A percentile compares a stretch with the other conserved stretches of the same genome.
Conservation (phyloP, 495 filamentous ascomycete genomes). For the Hapsidospora chrysogenum region DNA sequence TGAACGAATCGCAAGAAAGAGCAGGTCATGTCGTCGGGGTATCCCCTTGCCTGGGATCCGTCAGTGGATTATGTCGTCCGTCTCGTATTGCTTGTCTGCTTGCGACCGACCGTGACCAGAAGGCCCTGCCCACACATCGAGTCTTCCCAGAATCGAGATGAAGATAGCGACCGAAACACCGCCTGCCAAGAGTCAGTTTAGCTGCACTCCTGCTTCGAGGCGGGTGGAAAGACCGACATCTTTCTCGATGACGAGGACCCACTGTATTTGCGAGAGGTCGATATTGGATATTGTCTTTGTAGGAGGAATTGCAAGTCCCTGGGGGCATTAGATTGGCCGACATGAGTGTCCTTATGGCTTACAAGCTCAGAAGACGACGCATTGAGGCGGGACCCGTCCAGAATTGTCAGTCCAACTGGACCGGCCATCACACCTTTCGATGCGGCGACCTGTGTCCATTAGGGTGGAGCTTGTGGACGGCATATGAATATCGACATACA, state of each 20-base stretch:
- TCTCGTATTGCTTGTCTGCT: too few relatives aligned
- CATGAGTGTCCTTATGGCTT: too few relatives aligned
- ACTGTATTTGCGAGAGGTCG: conserved; percentile 35
- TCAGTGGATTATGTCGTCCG: too few relatives aligned
- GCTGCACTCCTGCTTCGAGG: background rate
- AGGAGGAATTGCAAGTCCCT: conserved; percentile 57
- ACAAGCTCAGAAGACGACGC: background rate
- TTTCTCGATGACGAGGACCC: conserved; percentile 85
- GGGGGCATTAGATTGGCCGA: background rate
- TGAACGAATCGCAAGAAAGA: conserved; percentile 43
- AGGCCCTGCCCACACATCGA: conserved; percentile 40
- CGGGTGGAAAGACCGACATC: conserved; percentile 36
- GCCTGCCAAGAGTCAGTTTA: conserved; percentile 35
- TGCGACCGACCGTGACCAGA: conserved; percentile 43
- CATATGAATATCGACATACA: conserved; percentile 18
- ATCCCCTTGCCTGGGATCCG: conserved; percentile 78
- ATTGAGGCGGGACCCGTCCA: conserved; percentile 8
- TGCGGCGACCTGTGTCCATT: conserved; percentile 36
- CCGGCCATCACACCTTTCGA: conserved; percentile 60
- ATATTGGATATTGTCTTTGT: conserved; percentile 33
- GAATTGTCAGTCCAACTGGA: conserved; percentile 15
- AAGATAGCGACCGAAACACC: conserved; percentile 50
- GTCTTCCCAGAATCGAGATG: conserved; percentile 31
- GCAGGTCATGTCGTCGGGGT: conserved; percentile 72
- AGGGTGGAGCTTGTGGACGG: background rate